A percentile compares a stretch with the other conserved stretches of the same genome.
phyloP scores from a whole-genome alignment of 768 basidiomycete genomes.

The Cystoderma amianthinum region DNA sequence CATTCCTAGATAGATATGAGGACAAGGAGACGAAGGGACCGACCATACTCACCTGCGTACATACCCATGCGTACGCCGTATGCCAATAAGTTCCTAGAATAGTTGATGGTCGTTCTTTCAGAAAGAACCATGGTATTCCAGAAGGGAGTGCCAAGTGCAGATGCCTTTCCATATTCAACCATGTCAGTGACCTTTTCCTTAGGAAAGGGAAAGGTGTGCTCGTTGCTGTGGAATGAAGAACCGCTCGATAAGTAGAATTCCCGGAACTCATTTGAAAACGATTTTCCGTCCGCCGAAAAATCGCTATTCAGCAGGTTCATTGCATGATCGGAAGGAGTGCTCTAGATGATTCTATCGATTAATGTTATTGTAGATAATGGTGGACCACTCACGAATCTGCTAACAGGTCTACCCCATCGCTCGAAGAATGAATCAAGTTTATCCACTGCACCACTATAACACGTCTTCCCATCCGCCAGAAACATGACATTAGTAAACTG shows the following conservation, averaged over 20 bases:
- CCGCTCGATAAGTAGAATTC: conserved; percentile 23
- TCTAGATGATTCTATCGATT: conserved; percentile 19
- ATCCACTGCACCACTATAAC: conserved; percentile 34
- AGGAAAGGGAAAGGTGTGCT: neutral
- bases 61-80: conserved; percentile 51
- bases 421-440: conserved; percentile 32
- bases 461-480: conserved; percentile 43
- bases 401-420: conserved; percentile 29
- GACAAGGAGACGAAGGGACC: neutral
- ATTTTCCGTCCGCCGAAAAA: conserved; percentile 19
- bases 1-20: conserved; percentile 23
- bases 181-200: neutral
- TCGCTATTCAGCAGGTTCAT: conserved; percentile 51
- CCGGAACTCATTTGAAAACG: conserved; percentile 20
- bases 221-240: neutral
- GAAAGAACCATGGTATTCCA: conserved; percentile 40
- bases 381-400: conserved; percentile 22
- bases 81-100: conserved; percentile 46
- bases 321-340: conserved; percentile 53
- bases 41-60: conserved; percentile 33
- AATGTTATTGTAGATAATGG: neutral
- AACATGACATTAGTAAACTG: conserved; percentile 57
- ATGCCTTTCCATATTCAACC: conserved; percentile 18
- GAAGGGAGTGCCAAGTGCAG: conserved; percentile 18
- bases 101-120: conserved; percentile 41